Percentiles rank a stretch among this genome's conserved stretches.
Evolutionary conservation across 2,329 filamentous ascomycete species (phyloP).

Genomic region (Peltaster fructicola): DNA sequence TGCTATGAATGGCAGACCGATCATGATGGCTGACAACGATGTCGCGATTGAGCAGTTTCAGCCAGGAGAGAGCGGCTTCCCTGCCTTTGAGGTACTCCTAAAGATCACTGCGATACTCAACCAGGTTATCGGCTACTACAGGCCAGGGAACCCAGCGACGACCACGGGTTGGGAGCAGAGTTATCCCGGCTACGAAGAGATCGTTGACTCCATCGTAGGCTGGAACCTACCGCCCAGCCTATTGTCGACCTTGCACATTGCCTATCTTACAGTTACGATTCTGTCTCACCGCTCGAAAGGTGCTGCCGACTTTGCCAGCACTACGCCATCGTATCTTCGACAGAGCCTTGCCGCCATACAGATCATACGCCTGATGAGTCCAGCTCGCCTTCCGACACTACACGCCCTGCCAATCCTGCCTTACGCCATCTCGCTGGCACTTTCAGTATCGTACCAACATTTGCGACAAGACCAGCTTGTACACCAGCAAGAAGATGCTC

Average conservation of each 20-base stretch:
- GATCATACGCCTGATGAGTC: slow-evolving; percentile 30
- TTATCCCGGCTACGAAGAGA: slow-evolving; percentile 28
- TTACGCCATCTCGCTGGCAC: slow-evolving; percentile 36
- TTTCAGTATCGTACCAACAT: slow-evolving; percentile 39
- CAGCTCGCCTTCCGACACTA: slow-evolving; percentile 27
- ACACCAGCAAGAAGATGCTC: slow-evolving; percentile 29
- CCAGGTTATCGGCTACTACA: slow-evolving; percentile 30
- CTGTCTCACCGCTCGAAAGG: slow-evolving; percentile 35
- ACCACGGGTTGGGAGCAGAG: slow-evolving; percentile 31
- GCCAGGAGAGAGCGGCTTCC: slow-evolving; percentile 25
- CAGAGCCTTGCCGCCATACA: slow-evolving; percentile 38
- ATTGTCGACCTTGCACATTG: slow-evolving; percentile 34
- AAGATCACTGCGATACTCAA: slow-evolving; percentile 28
- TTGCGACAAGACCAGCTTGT: slow-evolving; percentile 34
- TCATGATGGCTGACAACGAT: slow-evolving; percentile 31
- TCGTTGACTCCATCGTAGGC: slow-evolving; percentile 22
- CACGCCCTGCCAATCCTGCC: slow-evolving; percentile 37
- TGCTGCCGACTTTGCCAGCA: slow-evolving; percentile 23
- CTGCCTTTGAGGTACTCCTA: slow-evolving; percentile 31
- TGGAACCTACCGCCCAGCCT: slow-evolving; percentile 21
- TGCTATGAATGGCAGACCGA: slow-evolving; percentile 28
- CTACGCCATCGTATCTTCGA: slow-evolving; percentile 31
- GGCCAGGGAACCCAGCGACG: slow-evolving; percentile 23
- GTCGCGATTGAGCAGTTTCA: slow-evolving; percentile 26
- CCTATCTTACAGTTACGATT: slow-evolving; percentile 39